phyloP scores from a whole-genome alignment of 1,284 basidiomycete genomes.

The Butyriboletus appendiculatus region DNA sequence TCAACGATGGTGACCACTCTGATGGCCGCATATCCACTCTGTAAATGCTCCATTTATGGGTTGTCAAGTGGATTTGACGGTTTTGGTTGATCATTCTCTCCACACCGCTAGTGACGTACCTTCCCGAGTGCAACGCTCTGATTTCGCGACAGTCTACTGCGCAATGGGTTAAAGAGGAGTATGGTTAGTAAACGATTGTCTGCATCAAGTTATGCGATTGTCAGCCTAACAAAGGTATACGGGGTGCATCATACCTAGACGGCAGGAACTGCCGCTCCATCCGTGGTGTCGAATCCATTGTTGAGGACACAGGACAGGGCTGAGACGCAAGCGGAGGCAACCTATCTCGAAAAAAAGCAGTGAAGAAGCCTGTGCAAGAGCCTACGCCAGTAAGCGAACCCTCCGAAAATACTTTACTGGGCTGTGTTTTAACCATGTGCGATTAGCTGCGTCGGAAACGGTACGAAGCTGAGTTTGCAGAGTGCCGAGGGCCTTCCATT shows the following conservation, averaged over 20 bases:
- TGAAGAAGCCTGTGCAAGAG: slow-evolving; percentile 25
- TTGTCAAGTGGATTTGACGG: neutral
- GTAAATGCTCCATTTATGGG: slow-evolving; percentile 9
- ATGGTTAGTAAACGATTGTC: slow-evolving; percentile 18
- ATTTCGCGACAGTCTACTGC: slow-evolving; percentile 3
- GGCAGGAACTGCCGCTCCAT: slow-evolving; percentile 22
- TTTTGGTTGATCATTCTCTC: neutral
- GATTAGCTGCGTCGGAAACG: slow-evolving; percentile 23
- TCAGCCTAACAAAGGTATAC: neutral
- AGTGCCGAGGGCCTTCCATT: slow-evolving; percentile 1
- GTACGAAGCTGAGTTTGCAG: slow-evolving; percentile 14
- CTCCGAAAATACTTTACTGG: neutral
- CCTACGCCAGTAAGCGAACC: slow-evolving; percentile 15
- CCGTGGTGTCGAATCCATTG: slow-evolving; percentile 26
- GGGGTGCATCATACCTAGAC: slow-evolving; percentile 8
- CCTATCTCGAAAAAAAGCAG: slow-evolving; percentile 17
- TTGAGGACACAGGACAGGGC: slow-evolving; percentile 7
- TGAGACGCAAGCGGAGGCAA: slow-evolving; percentile 6
- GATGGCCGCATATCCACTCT: slow-evolving; percentile 17
- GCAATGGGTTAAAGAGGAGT: slow-evolving; percentile 20
- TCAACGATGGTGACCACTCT: slow-evolving; percentile 20
- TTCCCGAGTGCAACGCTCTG: slow-evolving; percentile 21
- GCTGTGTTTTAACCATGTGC: slow-evolving; percentile 9
- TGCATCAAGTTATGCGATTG: neutral
- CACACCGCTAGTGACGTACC: slow-evolving; percentile 12